A percentile compares a stretch with the other conserved stretches of the same genome.
Evolutionary conservation across 805 yeast genomes (phyloP).

Genomic region (Candida sakaeoensis): DNA sequence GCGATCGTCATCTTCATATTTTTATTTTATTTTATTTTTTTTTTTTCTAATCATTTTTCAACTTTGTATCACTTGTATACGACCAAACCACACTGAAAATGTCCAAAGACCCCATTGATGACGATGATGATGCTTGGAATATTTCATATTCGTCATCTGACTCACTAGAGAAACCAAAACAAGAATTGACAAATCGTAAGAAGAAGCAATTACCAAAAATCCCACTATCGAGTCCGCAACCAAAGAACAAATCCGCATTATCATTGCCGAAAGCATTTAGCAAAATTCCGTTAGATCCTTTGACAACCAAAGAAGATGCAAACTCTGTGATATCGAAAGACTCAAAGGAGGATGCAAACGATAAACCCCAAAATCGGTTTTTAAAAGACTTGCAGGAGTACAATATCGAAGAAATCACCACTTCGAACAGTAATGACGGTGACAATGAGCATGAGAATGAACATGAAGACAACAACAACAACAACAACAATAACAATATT

Average conservation of each 20-base stretch:
- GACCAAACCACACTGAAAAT: background rate
- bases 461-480: background rate
- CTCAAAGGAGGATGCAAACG: conserved; percentile 1
- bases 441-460: background rate
- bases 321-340: conserved; percentile 26
- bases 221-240: conserved; percentile 1
- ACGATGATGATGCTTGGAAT: conserved; percentile 41
- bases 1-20: too few relatives aligned
- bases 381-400: conserved; percentile 8
- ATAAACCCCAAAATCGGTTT: conserved; percentile 3
- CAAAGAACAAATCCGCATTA: conserved; percentile 16
- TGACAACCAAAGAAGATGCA: conserved; percentile 50
- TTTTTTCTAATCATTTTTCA: background rate
- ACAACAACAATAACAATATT: background rate
- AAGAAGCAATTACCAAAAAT: background rate
- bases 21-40: background rate
- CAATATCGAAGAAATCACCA: background rate
- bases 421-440: background rate
- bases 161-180: conserved; percentile 15
- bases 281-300: conserved; percentile 49
- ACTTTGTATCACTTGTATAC: background rate
- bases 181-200: background rate
- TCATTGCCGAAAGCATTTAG: conserved; percentile 37
- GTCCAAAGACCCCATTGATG: conserved; percentile 13
- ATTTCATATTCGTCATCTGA: conserved; percentile 23